phyloP scores from a whole-genome alignment of 2,329 filamentous ascomycete species.

The Ascomycota sp. region DNA sequence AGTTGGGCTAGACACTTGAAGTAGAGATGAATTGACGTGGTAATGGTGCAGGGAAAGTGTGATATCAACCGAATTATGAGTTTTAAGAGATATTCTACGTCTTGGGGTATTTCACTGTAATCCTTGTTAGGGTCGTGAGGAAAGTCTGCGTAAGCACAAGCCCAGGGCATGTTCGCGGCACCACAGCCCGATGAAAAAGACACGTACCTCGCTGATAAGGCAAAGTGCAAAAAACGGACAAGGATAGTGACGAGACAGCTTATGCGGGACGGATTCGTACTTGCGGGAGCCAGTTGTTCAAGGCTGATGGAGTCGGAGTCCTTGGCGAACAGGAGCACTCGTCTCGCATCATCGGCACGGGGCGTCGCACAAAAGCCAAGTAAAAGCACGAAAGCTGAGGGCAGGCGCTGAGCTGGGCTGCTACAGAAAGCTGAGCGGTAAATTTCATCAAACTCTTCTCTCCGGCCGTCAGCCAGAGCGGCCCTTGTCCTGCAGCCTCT shows the following conservation, averaged over 20 bases:
- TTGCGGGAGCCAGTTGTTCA: slow-evolving; percentile 12
- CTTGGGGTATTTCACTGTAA: slow-evolving; percentile 1
- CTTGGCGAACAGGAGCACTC: slow-evolving; percentile 22
- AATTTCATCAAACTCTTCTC: slow-evolving; percentile 38
- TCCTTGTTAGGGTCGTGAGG: slow-evolving; percentile 2
- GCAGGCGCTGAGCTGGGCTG: slow-evolving; percentile 14
- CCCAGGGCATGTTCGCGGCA: not conserved
- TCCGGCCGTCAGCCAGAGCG: slow-evolving; percentile 31
- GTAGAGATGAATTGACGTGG: slow-evolving; percentile 12
- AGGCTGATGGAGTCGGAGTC: slow-evolving; percentile 18
- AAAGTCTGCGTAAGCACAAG: too few relatives aligned
- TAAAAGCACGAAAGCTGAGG: slow-evolving; percentile 23
- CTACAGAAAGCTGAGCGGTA: slow-evolving; percentile 19
- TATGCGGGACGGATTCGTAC: slow-evolving; percentile 11
- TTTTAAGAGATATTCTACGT: slow-evolving; percentile 12
- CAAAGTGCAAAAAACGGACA: slow-evolving; percentile 11
- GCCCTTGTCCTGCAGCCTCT: slow-evolving; percentile 48
- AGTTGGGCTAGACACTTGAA: slow-evolving; percentile 18
- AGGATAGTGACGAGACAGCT: slow-evolving; percentile 15
- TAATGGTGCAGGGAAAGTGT: slow-evolving; percentile 6
- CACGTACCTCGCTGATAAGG: slow-evolving; percentile 7
- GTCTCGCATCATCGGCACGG: slow-evolving; percentile 22
- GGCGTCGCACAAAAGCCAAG: slow-evolving; percentile 25
- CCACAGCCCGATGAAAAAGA: not conserved
- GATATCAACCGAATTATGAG: slow-evolving; percentile 12